Conservation (phyloP, 371 early-diverging fungal genomes). For the Mortierella sp. region DNA sequence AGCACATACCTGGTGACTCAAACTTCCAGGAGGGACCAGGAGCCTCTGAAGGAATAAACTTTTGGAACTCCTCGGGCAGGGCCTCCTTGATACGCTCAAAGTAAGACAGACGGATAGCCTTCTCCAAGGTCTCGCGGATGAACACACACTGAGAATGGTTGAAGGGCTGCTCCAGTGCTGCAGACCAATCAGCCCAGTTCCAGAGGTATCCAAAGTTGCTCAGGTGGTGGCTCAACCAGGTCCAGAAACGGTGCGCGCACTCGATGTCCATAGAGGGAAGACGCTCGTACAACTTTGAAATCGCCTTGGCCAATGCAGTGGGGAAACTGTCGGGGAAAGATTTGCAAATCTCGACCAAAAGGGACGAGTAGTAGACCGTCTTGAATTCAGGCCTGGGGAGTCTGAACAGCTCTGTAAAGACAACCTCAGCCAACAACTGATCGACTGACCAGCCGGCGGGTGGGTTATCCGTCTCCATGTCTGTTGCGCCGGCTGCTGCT, state of each 20-base stretch:
- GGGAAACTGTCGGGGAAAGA: constrained; percentile 77
- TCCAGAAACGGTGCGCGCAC: constrained; percentile 82
- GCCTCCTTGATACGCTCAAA: constrained; percentile 88
- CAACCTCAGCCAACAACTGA: constrained; percentile 50
- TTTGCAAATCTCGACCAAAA: constrained; percentile 88
- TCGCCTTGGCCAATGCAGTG: constrained; percentile 62
- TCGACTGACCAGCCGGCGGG: constrained; percentile 47
- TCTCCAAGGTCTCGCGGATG: constrained; percentile 87
- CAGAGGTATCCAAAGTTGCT: constrained; percentile 94
- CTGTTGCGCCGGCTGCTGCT: constrained; percentile 27
- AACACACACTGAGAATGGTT: constrained; percentile 72
- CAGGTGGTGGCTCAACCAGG: constrained; percentile 92
- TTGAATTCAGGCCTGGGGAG: constrained; percentile 78
- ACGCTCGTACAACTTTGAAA: constrained; percentile 73
- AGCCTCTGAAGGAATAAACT: constrained; percentile 72
- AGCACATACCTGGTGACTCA: constrained; percentile 60
- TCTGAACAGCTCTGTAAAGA: constrained; percentile 78
- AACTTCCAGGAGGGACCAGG: constrained; percentile 82
- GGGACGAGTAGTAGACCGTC: constrained; percentile 83
- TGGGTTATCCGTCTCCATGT: constrained; percentile 31
- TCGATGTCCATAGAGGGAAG: constrained; percentile 88
- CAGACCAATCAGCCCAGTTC: constrained; percentile 91
- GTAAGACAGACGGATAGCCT: constrained; percentile 85
- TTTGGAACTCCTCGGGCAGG: constrained; percentile 76
- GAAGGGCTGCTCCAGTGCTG: constrained; percentile 60